These are phyloP conservation scores for Geotrichum ghanense DNA, from an alignment of 805 yeast species.

Conservation along the genomic window DNA sequence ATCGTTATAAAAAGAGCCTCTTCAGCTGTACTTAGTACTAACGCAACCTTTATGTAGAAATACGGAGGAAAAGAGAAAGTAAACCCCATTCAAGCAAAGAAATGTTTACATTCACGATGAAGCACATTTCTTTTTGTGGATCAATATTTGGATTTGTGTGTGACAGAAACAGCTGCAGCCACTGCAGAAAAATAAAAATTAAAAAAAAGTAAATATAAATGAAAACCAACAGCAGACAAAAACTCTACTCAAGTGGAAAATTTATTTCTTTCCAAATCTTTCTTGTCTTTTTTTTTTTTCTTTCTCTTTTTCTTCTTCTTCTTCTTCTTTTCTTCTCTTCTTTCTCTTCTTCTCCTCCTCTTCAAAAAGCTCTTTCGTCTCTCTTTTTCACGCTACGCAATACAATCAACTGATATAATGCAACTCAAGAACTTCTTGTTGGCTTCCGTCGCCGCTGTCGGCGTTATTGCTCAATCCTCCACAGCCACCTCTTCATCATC, in stretches of 20 bases:
- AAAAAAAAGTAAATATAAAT: neutral
- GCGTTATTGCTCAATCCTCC: constrained; percentile 2
- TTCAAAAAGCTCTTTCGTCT: no score
- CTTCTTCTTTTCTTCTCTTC: constrained; percentile 6
- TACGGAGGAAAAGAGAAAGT: no score
- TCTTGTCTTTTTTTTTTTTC: neutral
- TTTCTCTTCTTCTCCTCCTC: constrained; percentile 3
- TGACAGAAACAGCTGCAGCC: no score
- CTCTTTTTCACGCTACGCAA: neutral
- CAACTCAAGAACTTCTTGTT: constrained; percentile 1
- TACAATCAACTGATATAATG: neutral
- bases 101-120: no score
- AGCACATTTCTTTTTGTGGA: no score
- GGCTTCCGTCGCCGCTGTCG: neutral
- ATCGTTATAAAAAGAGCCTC: no score
- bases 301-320: constrained; percentile 1
- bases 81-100: no score
- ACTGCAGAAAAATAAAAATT: neutral
- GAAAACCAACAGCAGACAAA: neutral
- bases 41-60: no score
- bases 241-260: neutral
- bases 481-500: constrained; percentile 1
- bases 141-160: no score
- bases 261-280: neutral
- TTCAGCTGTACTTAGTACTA: no score